A percentile compares a stretch with the other conserved stretches of the same genome.
Evolutionary conservation across 495 filamentous ascomycete genomes (phyloP).

Genomic region (Barbatosphaeria neglecta): DNA sequence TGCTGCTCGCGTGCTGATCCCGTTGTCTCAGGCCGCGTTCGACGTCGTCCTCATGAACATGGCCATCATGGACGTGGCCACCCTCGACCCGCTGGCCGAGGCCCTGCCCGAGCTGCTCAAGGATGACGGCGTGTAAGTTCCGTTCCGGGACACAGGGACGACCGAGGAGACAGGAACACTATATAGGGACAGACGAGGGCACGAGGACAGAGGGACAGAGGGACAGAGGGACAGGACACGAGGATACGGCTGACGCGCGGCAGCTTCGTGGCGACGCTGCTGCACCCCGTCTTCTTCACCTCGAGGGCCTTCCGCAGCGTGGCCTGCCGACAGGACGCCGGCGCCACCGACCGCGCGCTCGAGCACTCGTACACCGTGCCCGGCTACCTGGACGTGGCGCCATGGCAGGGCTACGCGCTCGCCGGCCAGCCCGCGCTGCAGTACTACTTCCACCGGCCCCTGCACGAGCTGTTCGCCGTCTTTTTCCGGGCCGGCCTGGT

Average conservation of each 20-base stretch:
- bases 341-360: slow-evolving; percentile 12
- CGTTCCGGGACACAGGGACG: no score
- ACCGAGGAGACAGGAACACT: no score
- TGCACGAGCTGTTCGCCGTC: slow-evolving; percentile 24
- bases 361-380: slow-evolving; percentile 15
- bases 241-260: background rate
- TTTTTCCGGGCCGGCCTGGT: slow-evolving; percentile 26
- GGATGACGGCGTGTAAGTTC: slow-evolving; percentile 23
- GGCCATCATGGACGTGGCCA: slow-evolving; percentile 34
- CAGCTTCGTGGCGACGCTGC: slow-evolving; percentile 30
- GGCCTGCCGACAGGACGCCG: slow-evolving; percentile 8
- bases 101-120: slow-evolving; percentile 21
- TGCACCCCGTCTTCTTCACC: slow-evolving; percentile 35
- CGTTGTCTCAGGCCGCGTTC: slow-evolving; percentile 8
- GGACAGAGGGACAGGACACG: background rate
- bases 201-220: no score
- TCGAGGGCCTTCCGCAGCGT: slow-evolving; percentile 19
- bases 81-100: slow-evolving; percentile 19
- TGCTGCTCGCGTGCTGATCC: background rate
- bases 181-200: no score
- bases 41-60: slow-evolving; percentile 28
- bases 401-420: slow-evolving; percentile 20
- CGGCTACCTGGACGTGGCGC: slow-evolving; percentile 24
- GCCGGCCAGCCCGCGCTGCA: slow-evolving; percentile 15
- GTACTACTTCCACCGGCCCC: slow-evolving; percentile 27